These are phyloP conservation scores for Gamsiella multidivaricata DNA, from an alignment of 192 early-diverging fungal genomes.

Conservation along the genomic window DNA sequence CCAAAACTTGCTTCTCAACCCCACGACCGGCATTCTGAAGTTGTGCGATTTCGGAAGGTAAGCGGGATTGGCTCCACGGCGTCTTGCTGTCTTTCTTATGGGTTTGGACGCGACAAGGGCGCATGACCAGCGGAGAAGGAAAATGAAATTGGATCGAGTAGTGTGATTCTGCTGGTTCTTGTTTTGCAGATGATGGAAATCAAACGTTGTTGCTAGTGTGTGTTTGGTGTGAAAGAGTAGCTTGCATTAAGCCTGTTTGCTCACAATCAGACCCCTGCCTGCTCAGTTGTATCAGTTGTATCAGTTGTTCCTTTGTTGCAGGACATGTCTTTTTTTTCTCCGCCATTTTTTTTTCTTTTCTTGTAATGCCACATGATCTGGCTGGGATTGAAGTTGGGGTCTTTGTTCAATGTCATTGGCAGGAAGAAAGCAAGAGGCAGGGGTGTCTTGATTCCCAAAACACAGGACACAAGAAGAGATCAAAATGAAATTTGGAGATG, in stretches of 20 bases:
- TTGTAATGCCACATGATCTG: conserved; percentile 46
- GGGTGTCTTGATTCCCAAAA: not conserved
- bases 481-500: too few species aligned
- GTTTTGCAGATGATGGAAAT: not conserved
- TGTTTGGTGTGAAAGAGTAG: not conserved
- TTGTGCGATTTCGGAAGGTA: conserved; percentile 96
- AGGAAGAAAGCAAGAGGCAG: not conserved
- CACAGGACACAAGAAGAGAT: conserved; percentile 2
- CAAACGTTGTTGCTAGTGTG: too few species aligned
- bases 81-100: not conserved
- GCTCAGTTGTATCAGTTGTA: too few species aligned
- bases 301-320: too few species aligned
- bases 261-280: too few species aligned
- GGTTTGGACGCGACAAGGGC: not conserved
- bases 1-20: conserved; percentile 96
- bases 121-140: not conserved
- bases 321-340: conserved; percentile 16
- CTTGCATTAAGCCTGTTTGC: not conserved
- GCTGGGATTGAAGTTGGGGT: conserved; percentile 44
- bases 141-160: not conserved
- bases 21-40: conserved; percentile 91
- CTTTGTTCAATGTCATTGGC: conserved; percentile 26
- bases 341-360: conserved; percentile 24
- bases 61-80: not conserved
- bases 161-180: conserved; percentile 1